Conservation (phyloP, 345 rosid genomes). For the Euclidium syriacum region DNA sequence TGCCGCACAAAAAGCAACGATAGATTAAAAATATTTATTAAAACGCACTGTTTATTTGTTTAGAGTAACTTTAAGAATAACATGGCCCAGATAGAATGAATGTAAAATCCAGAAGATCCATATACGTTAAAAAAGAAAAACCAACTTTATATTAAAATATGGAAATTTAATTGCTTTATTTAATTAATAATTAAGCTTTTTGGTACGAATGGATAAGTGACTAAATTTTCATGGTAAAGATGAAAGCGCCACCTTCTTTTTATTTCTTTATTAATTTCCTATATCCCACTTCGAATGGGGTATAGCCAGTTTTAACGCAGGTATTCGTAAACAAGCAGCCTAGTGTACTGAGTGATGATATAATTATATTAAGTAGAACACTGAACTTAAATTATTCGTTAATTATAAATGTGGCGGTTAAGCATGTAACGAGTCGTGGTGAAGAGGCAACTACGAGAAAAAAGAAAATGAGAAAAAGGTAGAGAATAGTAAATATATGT, state of each 20-base stretch:
- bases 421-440: not conserved
- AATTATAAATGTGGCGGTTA: not conserved
- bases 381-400: not conserved
- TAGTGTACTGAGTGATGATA: not conserved
- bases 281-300: not conserved
- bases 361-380: not conserved
- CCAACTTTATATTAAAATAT: slow-evolving; percentile 8
- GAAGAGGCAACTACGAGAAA: not conserved
- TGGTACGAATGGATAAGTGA: not conserved
- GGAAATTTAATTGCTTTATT: not conserved
- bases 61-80: slow-evolving; percentile 5
- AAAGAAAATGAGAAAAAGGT: not conserved
- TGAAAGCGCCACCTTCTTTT: not conserved
- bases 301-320: too few relatives aligned
- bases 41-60: slow-evolving; percentile 5
- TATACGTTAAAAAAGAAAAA: not conserved
- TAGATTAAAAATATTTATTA: not conserved
- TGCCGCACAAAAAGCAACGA: not conserved
- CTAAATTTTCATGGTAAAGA: not conserved
- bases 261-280: not conserved
- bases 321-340: too few relatives aligned
- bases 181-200: not conserved
- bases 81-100: slow-evolving; percentile 7
- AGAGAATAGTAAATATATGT: not conserved
- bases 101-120: not conserved